Evolutionary conservation across 805 yeast genomes (phyloP).

Genomic region (Millerozyma acaciae): DNA sequence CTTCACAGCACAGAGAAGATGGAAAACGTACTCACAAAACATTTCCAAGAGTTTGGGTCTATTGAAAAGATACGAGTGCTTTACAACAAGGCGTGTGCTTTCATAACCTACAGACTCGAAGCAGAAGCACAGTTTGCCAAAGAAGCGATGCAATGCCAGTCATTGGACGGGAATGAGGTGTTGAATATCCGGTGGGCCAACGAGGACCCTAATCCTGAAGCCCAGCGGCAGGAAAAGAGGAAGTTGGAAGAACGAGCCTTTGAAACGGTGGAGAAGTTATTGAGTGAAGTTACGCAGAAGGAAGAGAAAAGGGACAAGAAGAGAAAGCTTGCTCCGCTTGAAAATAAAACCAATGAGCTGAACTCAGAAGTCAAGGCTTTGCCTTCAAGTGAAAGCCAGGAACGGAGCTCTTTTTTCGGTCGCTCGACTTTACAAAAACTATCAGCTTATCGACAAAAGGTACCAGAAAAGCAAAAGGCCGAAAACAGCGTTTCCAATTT

Average conservation of each 20-base stretch:
- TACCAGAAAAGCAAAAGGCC: too few relatives aligned
- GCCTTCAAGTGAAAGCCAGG: neutral
- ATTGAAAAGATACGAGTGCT: constrained; percentile 64
- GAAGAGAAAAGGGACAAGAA: constrained; percentile 10
- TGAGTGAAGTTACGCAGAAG: constrained; percentile 28
- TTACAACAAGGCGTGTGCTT: constrained; percentile 65
- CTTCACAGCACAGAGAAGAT: constrained; percentile 35
- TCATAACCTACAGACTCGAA: constrained; percentile 67
- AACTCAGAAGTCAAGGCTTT: constrained; percentile 3
- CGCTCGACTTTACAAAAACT: too few relatives aligned
- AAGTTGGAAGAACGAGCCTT: constrained; percentile 50
- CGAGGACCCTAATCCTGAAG: constrained; percentile 77
- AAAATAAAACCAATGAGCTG: too few relatives aligned
- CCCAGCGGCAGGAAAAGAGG: constrained; percentile 47
- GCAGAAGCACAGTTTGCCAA: constrained; percentile 88
- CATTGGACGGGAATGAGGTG: constrained; percentile 58
- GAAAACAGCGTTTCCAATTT: constrained; percentile 11
- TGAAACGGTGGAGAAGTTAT: constrained; percentile 46
- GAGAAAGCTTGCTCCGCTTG: constrained; percentile 7
- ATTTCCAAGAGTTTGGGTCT: constrained; percentile 73
- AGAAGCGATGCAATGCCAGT: constrained; percentile 89
- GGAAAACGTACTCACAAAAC: constrained; percentile 33
- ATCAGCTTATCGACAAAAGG: too few relatives aligned
- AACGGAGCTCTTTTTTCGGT: too few relatives aligned
- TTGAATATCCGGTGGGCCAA: constrained; percentile 82